Evolutionary conservation across 2,329 filamentous ascomycete species (phyloP).

Genomic region (Penicillium sp.): DNA sequence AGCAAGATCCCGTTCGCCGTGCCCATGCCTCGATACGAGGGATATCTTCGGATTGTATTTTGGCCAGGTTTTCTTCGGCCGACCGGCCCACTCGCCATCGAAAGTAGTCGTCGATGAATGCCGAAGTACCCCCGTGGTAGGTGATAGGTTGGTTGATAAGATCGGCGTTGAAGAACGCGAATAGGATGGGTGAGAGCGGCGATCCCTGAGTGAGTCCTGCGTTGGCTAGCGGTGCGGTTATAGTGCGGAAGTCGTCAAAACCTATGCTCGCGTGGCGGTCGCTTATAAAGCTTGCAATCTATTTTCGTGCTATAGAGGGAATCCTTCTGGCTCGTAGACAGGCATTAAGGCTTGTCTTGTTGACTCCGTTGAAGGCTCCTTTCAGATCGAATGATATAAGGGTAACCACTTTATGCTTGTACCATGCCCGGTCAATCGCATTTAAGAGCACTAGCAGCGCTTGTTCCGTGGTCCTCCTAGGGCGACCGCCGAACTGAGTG

Average conservation of each 20-base stretch:
- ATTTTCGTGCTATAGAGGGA: conserved; percentile 6
- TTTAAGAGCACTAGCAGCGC: conserved; percentile 17
- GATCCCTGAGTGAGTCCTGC: conserved; percentile 31
- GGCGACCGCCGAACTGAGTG: conserved; percentile 22
- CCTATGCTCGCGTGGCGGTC: conserved; percentile 18
- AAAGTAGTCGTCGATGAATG: conserved; percentile 38
- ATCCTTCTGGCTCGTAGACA: conserved; percentile 14
- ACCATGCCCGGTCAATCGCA: conserved; percentile 14
- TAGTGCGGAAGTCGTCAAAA: conserved; percentile 23
- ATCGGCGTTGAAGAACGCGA: conserved; percentile 44
- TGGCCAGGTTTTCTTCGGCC: conserved; percentile 29
- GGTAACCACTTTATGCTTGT: conserved; percentile 10
- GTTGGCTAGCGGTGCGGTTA: conserved; percentile 6
- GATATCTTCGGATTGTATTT: conserved; percentile 30
- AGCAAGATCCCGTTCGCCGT: conserved; percentile 30
- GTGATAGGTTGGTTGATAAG: conserved; percentile 35
- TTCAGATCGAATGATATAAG: conserved; percentile 15
- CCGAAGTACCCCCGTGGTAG: conserved; percentile 29
- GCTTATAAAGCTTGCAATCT: conserved; percentile 27
- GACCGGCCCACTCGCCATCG: conserved; percentile 23
- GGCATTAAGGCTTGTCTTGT: conserved; percentile 13
- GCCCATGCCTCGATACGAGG: conserved; percentile 34
- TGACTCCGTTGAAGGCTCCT: conserved; percentile 18
- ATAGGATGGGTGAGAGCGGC: conserved; percentile 41
- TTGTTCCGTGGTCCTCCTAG: conserved; percentile 17